Percentiles rank a stretch among this genome's conserved stretches.
Conservation (phyloP, 2,329 filamentous ascomycete species). For the Beauveria medogensis region DNA sequence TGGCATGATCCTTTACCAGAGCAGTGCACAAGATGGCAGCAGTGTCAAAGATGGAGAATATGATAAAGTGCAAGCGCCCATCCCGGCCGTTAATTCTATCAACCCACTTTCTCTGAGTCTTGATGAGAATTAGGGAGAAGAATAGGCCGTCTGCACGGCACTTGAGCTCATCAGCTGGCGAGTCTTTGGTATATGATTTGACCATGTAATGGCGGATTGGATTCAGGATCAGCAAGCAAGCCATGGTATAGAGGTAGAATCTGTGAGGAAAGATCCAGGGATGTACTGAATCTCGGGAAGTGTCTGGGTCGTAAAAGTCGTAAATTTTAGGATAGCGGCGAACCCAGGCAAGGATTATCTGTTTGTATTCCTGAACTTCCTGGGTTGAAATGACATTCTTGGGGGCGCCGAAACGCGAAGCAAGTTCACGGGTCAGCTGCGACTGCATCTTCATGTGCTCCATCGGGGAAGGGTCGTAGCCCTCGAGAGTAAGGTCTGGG, state of each 20-base stretch:
- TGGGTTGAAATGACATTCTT: slow-evolving; percentile 20
- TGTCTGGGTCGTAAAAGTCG: slow-evolving; percentile 30
- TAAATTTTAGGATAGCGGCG: slow-evolving; percentile 33
- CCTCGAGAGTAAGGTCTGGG: slow-evolving; percentile 26
- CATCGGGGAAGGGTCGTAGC: slow-evolving; percentile 23
- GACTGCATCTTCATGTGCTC: slow-evolving; percentile 25
- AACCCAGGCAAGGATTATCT: slow-evolving; percentile 32
- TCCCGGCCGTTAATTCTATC: slow-evolving; percentile 36
- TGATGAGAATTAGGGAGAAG: slow-evolving; percentile 33
- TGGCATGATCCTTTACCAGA: slow-evolving; percentile 38
- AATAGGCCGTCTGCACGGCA: slow-evolving; percentile 33
- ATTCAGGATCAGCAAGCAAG: slow-evolving; percentile 37
- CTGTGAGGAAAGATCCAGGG: slow-evolving; percentile 38
- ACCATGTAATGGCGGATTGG: slow-evolving; percentile 40
- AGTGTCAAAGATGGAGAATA: slow-evolving; percentile 44
- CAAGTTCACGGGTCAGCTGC: slow-evolving; percentile 18
- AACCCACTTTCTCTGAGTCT: slow-evolving; percentile 31
- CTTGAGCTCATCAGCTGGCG: slow-evolving; percentile 23
- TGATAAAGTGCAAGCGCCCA: slow-evolving; percentile 41
- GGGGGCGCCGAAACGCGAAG: slow-evolving; percentile 19
- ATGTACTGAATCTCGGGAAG: slow-evolving; percentile 29
- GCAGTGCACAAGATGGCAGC: slow-evolving; percentile 41
- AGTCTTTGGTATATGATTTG: slow-evolving; percentile 21
- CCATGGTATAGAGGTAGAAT: slow-evolving; percentile 35
- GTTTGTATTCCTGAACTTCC: slow-evolving; percentile 21